Evolutionary conservation across 306 rosid species (phyloP).

Genomic region (Cucumis sativus): Cucumber_9930_V3 NC_026657.2:4673501-4674000

Average conservation of each 20-base stretch:
- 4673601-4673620: constrained; percentile 62
- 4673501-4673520: constrained; percentile 65
- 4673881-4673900: constrained; percentile 42
- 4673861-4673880: constrained; percentile 43
- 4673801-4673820: not conserved
- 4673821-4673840: not conserved
- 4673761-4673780: not conserved
- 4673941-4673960: constrained; percentile 56
- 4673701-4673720: not conserved
- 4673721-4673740: not conserved
- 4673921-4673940: constrained; percentile 36
- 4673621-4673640: constrained; percentile 73
- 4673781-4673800: not conserved
- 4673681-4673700: not conserved
- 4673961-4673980: constrained; percentile 54
- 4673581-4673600: constrained; percentile 60
- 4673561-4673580: constrained; percentile 34
- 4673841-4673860: constrained; percentile 18
- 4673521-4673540: constrained; percentile 55
- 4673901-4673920: constrained; percentile 40
- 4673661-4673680: not conserved
- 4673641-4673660: not conserved
- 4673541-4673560: constrained; percentile 54
- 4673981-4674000: constrained; percentile 61
- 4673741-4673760: not conserved